phyloP scores from a whole-genome alignment of 2,329 filamentous ascomycete genomes.

The Paraphaeosphaeria sporulosa region DNA sequence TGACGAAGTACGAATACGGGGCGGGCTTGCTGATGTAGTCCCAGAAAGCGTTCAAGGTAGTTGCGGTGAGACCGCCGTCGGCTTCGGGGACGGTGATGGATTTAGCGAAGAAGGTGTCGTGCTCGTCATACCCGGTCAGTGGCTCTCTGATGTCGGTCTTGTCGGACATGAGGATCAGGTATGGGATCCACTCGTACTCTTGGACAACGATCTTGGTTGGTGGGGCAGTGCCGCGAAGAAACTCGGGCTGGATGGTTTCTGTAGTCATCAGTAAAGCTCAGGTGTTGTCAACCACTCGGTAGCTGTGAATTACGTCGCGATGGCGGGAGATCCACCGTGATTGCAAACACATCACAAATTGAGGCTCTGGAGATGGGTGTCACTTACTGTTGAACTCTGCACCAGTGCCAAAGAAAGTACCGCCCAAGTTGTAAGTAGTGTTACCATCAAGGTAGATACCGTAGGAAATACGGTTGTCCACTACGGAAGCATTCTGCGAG shows the following conservation, averaged over 20 bases:
- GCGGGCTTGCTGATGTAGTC: constrained; percentile 39
- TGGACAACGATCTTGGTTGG: constrained; percentile 31
- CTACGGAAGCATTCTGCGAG: constrained; percentile 48
- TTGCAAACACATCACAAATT: background rate
- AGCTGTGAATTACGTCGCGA: background rate
- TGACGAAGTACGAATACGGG: constrained; percentile 41
- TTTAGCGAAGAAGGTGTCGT: constrained; percentile 52
- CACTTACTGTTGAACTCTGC: constrained; percentile 43
- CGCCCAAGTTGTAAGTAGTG: constrained; percentile 45
- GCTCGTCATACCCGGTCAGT: constrained; percentile 45
- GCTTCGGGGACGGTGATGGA: constrained; percentile 50
- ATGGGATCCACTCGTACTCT: constrained; percentile 46
- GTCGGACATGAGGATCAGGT: constrained; percentile 53
- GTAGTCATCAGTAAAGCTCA: background rate
- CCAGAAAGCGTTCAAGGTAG: constrained; percentile 38
- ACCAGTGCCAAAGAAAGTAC: constrained; percentile 51
- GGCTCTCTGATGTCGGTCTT: constrained; percentile 36
- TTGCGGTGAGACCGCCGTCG: constrained; percentile 39
- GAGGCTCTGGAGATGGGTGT: background rate
- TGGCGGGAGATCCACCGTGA: background rate
- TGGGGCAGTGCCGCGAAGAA: constrained; percentile 47
- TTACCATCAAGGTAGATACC: constrained; percentile 52
- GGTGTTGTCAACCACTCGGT: background rate
- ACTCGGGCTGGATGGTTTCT: constrained; percentile 46
- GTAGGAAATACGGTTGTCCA: constrained; percentile 52